Evolutionary conservation across 2,329 filamentous ascomycete genomes (phyloP).

Genomic region (Clonostachys sp.): DNA sequence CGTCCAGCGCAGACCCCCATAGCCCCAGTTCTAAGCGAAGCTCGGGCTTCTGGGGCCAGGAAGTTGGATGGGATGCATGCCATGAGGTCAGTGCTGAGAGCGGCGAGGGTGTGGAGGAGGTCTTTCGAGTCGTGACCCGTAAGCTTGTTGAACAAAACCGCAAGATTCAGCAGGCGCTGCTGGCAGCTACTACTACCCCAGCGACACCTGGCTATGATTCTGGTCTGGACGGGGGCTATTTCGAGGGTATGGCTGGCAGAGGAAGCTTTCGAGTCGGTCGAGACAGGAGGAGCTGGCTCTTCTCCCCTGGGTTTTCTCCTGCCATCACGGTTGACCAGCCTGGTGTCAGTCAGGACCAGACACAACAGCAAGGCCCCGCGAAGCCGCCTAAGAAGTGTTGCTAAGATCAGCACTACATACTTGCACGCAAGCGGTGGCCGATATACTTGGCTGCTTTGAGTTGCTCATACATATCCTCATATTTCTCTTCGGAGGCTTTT

Average conservation of each 20-base stretch:
- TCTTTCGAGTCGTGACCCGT: conserved; percentile 69
- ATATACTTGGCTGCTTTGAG: too few species aligned
- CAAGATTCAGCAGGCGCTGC: conserved; percentile 55
- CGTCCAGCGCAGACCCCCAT: conserved; percentile 40
- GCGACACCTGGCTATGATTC: conserved; percentile 31
- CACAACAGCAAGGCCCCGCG: conserved; percentile 1
- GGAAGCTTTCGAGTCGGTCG: conserved; percentile 52
- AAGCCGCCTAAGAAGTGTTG: conserved; percentile 16
- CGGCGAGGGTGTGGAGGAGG: conserved; percentile 93
- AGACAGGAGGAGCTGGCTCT: conserved; percentile 55
- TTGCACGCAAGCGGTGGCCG: too few species aligned
- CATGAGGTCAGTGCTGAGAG: conserved; percentile 95
- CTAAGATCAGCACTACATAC: conserved; percentile 5
- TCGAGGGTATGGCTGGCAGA: conserved; percentile 40
- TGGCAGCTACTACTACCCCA: conserved; percentile 48
- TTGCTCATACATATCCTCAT: too few species aligned
- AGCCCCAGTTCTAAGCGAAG: conserved; percentile 62
- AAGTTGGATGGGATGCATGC: conserved; percentile 93
- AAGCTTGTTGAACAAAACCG: conserved; percentile 62
- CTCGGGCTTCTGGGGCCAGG: conserved; percentile 83
- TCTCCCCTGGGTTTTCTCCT: conserved; percentile 48
- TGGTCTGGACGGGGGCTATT: conserved; percentile 39
- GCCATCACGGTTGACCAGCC: conserved; percentile 42
- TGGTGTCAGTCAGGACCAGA: conserved; percentile 16
- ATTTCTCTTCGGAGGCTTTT: too few species aligned